phyloP scores from a whole-genome alignment of 2,329 filamentous ascomycete genomes.

The Cercospora nicotianae region DNA sequence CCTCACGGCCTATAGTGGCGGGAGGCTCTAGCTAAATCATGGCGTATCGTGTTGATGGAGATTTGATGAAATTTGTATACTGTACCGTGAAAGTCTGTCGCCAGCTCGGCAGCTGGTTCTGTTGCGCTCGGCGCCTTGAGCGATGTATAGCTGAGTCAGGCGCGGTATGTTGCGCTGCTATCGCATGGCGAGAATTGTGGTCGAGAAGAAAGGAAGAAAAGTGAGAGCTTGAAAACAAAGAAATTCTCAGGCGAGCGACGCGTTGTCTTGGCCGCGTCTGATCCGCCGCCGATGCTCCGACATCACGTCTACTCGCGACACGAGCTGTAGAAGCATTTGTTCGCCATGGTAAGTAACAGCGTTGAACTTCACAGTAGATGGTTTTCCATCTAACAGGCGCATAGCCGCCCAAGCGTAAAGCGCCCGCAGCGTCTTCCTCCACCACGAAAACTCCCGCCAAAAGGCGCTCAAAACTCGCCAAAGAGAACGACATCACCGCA shows the following conservation, averaged over 20 bases:
- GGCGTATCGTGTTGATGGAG: conserved; percentile 4
- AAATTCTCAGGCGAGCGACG: background rate
- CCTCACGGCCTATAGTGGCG: conserved; percentile 21
- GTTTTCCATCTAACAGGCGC: background rate
- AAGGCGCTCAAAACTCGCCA: conserved; percentile 83
- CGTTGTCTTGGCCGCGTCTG: background rate
- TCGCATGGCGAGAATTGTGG: background rate
- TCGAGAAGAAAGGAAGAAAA: background rate
- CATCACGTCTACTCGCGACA: background rate
- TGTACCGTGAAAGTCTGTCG: background rate
- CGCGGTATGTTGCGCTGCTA: background rate
- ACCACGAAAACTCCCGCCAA: conserved; percentile 42
- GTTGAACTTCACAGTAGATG: background rate
- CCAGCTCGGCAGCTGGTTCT: background rate
- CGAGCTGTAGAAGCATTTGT: background rate
- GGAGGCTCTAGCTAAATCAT: conserved; percentile 36
- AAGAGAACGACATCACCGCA: conserved; percentile 81
- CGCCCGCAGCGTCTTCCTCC: conserved; percentile 24
- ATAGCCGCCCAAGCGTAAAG: conserved; percentile 38
- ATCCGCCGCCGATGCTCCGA: background rate
- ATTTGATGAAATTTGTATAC: background rate
- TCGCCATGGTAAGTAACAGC: background rate
- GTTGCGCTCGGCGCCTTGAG: background rate
- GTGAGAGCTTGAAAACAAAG: background rate
- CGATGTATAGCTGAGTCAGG: background rate